These are phyloP conservation scores for Calonectria pauciramosa DNA, from an alignment of 2,329 filamentous ascomycete genomes.

Conservation along the genomic window DNA sequence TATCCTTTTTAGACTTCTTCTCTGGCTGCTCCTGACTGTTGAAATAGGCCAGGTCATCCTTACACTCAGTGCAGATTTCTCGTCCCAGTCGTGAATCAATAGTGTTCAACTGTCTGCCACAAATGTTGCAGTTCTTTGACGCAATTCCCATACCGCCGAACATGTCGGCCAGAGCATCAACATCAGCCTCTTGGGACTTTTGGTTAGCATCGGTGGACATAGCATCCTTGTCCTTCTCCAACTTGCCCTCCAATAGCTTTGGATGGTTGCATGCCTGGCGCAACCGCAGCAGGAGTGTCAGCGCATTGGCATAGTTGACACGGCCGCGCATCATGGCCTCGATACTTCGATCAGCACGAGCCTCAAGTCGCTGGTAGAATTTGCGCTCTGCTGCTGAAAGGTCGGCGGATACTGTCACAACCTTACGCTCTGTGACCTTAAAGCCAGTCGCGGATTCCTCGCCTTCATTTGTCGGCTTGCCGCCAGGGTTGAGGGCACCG, in stretches of 20 bases:
- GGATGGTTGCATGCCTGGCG: constrained; percentile 97
- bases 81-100: constrained; percentile 57
- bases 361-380: constrained; percentile 89
- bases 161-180: constrained; percentile 88
- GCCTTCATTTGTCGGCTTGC: constrained; percentile 70
- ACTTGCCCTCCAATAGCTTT: constrained; percentile 85
- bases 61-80: constrained; percentile 80
- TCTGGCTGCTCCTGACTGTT: constrained; percentile 59
- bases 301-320: constrained; percentile 91
- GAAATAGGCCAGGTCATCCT: constrained; percentile 78
- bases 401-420: constrained; percentile 82
- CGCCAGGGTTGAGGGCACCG: constrained; percentile 83
- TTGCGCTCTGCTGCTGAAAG: constrained; percentile 84
- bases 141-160: constrained; percentile 87
- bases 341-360: constrained; percentile 87
- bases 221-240: constrained; percentile 90
- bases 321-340: constrained; percentile 89
- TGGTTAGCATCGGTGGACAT: constrained; percentile 74
- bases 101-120: constrained; percentile 75
- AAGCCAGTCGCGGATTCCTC: constrained; percentile 75
- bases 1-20: constrained; percentile 55
- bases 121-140: constrained; percentile 86
- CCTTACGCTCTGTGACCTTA: constrained; percentile 91
- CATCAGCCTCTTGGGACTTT: constrained; percentile 70
- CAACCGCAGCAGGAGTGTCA: constrained; percentile 90